Base-by-base conservation (phyloP, 2,329 filamentous ascomycete species). In the Monosporascus sp. region DNA sequence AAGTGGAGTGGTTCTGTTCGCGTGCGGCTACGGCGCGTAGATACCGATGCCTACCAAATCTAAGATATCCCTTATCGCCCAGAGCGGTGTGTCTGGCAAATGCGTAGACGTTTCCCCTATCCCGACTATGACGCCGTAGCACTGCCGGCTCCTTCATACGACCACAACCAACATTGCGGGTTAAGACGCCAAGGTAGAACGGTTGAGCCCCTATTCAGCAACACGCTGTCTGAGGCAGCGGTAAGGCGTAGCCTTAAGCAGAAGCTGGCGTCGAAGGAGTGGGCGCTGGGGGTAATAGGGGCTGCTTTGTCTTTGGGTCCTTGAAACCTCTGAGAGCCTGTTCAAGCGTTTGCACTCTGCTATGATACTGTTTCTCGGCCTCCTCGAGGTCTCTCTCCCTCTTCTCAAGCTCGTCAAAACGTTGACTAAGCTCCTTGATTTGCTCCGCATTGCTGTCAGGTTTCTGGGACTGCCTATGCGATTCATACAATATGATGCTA, bases 401-500 rank as follows among this genome's bases (percentile, higher is more conserved):
- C 62, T 64, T 69, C 59, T 73, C 73, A 38, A 84, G 68, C 55
- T 79, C 76, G 26, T 80, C 78, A 14, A 82, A 64, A 53, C 73
- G 71, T 48, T 67, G 63, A 37, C 74, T 70, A 26, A 85, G 71
- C 53, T 77, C 77, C 26, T 77, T 73, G 51, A 84, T 76, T 56
- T 70, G 77, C 62, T 82, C 77, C 44, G 74, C 70, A 61, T 81
- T 84, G 51, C 71, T 59, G 60, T 87, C 84, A 8, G 84, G 82
- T 66, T 86, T 87, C 60, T 76, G 72, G n/a, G 77, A 74, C 7
- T 79, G 72, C 59, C 76, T 79, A 66, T 81, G 79, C 58, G 81
- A 85, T 68, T 87, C 84, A 66, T 82, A 87, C 37, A 85, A 68
- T 52, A 87, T 77, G 49, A 87, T 65, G 20, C 68, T 75, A 15